Conservation (phyloP, 1,284 basidiomycete species). For the Tremellales sp. region DNA sequence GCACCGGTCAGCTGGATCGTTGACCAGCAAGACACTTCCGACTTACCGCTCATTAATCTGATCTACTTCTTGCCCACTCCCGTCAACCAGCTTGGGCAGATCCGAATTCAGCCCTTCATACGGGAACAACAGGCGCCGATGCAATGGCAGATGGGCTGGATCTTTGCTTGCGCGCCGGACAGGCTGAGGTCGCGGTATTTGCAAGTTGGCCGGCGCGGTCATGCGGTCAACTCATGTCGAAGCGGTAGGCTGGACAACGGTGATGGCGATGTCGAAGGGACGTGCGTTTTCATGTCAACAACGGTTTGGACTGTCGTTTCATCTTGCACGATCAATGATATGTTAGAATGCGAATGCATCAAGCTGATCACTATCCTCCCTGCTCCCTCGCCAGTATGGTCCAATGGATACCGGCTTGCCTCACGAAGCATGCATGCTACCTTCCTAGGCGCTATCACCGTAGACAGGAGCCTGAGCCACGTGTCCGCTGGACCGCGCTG, state of each 20-base stretch:
- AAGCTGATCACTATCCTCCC: too few species aligned
- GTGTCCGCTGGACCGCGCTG: too few species aligned
- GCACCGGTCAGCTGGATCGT: neutral
- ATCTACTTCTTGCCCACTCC: slow-evolving; percentile 7
- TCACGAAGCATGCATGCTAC: too few species aligned
- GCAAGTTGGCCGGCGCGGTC: neutral
- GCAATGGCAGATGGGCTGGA: slow-evolving; percentile 22
- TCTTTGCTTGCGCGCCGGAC: slow-evolving; percentile 4
- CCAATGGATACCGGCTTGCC: too few species aligned
- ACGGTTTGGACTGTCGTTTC: too few species aligned
- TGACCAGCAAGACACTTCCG: neutral
- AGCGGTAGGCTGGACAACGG: too few species aligned
- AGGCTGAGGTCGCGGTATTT: neutral
- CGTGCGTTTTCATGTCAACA: too few species aligned
- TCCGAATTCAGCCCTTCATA: slow-evolving; percentile 6
- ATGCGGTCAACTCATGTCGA: neutral
- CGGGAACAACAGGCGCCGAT: slow-evolving; percentile 25
- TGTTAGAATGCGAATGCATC: too few species aligned
- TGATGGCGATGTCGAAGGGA: neutral
- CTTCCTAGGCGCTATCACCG: too few species aligned
- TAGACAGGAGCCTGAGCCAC: too few species aligned
- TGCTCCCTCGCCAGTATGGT: too few species aligned
- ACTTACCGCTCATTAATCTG: slow-evolving; percentile 24
- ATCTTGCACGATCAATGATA: too few species aligned
- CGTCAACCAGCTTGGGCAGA: slow-evolving; percentile 11